Conservation (phyloP, 371 early-diverging fungal species). For the Mortierella sp. region DNA sequence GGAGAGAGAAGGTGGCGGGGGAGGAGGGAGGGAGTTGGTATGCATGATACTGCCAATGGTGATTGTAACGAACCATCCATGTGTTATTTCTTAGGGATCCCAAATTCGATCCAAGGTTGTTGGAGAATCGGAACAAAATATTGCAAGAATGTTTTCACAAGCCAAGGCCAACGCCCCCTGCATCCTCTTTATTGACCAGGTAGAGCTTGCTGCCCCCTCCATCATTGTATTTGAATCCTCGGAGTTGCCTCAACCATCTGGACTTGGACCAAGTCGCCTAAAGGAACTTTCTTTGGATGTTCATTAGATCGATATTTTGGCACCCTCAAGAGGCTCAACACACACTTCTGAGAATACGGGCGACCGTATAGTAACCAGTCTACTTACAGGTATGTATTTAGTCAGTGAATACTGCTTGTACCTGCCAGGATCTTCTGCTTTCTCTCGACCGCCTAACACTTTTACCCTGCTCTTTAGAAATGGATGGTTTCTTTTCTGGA, state of each 20-base stretch:
- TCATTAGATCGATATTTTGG: conserved; percentile 74
- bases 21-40: too few species aligned
- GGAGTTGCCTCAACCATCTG: too few species aligned
- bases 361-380: conserved; percentile 82
- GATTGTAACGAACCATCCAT: too few species aligned
- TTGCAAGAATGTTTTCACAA: conserved; percentile 78
- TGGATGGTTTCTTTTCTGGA: conserved; percentile 82
- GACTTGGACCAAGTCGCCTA: too few species aligned
- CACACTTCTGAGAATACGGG: conserved; percentile 80
- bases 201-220: conserved; percentile 26
- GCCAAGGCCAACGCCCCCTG: conserved; percentile 85
- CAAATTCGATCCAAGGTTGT: conserved; percentile 85
- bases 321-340: conserved; percentile 75
- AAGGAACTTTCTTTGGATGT: not conserved
- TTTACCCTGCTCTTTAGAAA: conserved; percentile 60
- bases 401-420: too few species aligned
- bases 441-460: not conserved
- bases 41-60: too few species aligned
- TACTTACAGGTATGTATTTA: conserved; percentile 77
- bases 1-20: too few species aligned
- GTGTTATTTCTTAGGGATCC: conserved; percentile 71
- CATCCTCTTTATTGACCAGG: conserved; percentile 87
- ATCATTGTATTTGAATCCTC: too few species aligned
- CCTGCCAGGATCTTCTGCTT: not conserved
- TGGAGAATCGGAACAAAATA: conserved; percentile 84